These are phyloP conservation scores for Pyrenochaeta sp. DNA, from an alignment of 2,329 filamentous ascomycete species.

Conservation along the genomic window DNA sequence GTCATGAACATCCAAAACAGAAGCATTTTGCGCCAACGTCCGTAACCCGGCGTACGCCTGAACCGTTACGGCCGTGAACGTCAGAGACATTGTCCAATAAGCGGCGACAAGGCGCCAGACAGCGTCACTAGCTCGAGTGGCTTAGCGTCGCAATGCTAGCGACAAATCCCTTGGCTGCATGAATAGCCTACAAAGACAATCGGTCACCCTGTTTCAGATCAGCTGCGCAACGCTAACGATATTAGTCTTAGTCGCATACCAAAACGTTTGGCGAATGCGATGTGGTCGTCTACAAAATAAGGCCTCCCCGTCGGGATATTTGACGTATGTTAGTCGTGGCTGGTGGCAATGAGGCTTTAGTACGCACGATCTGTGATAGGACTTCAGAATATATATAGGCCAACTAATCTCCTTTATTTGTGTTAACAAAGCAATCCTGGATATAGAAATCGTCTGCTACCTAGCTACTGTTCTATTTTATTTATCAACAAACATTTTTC, in stretches of 20 bases:
- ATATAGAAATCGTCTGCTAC: too few relatives aligned
- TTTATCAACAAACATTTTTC: too few relatives aligned
- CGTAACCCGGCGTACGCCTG: background rate
- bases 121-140: background rate
- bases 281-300: too few relatives aligned
- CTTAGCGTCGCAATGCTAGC: background rate
- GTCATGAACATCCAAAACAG: background rate
- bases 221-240: background rate
- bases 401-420: too few relatives aligned
- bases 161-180: background rate
- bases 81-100: background rate
- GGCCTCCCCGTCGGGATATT: too few relatives aligned
- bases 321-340: too few relatives aligned
- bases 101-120: background rate
- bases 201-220: background rate
- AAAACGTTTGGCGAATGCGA: too few relatives aligned
- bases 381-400: too few relatives aligned
- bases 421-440: too few relatives aligned
- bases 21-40: background rate
- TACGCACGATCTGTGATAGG: too few relatives aligned
- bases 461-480: too few relatives aligned
- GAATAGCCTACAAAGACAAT: background rate
- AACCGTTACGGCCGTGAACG: background rate
- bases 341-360: too few relatives aligned
- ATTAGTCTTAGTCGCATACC: background rate